Conservation (phyloP, 768 basidiomycete genomes). For the Neoboletus subvelutipes region DNA sequence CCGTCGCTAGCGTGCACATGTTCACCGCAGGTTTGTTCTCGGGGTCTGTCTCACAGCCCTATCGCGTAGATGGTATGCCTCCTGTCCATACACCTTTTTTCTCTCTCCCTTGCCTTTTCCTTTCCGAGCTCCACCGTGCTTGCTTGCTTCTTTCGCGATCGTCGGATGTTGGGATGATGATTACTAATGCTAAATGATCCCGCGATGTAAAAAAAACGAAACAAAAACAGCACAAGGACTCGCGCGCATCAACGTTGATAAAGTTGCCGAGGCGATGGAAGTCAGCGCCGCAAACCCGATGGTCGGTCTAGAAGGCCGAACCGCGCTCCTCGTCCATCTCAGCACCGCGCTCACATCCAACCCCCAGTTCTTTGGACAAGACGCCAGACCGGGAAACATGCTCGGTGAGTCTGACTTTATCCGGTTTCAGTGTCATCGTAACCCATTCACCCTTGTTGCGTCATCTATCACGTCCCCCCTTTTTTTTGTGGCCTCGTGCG, state of each 20-base stretch:
- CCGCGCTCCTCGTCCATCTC: conserved; percentile 72
- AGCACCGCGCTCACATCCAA: conserved; percentile 64
- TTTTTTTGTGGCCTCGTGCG: background rate
- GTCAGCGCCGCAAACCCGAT: conserved; percentile 77
- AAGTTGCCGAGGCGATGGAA: conserved; percentile 72
- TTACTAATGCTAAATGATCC: background rate
- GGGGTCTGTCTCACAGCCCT: conserved; percentile 51
- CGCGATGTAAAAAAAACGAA: background rate
- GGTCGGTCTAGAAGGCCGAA: conserved; percentile 86
- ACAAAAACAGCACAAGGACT: conserved; percentile 67
- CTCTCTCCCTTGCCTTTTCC: background rate
- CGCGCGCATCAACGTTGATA: conserved; percentile 56
- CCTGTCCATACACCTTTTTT: too few species aligned
- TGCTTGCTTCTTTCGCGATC: background rate
- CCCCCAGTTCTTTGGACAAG: conserved; percentile 68
- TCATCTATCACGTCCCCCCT: background rate
- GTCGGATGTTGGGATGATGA: conserved; percentile 11
- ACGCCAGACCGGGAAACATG: conserved; percentile 79
- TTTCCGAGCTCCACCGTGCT: background rate
- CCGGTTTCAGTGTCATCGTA: background rate
- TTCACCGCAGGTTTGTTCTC: conserved; percentile 84
- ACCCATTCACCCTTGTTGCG: background rate
- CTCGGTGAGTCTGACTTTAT: conserved; percentile 48
- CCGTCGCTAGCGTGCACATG: conserved; percentile 89
- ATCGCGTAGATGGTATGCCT: conserved; percentile 72